Evolutionary conservation across 805 yeast species (phyloP).

Genomic region (Zygosaccharomyces bisporus): DNA sequence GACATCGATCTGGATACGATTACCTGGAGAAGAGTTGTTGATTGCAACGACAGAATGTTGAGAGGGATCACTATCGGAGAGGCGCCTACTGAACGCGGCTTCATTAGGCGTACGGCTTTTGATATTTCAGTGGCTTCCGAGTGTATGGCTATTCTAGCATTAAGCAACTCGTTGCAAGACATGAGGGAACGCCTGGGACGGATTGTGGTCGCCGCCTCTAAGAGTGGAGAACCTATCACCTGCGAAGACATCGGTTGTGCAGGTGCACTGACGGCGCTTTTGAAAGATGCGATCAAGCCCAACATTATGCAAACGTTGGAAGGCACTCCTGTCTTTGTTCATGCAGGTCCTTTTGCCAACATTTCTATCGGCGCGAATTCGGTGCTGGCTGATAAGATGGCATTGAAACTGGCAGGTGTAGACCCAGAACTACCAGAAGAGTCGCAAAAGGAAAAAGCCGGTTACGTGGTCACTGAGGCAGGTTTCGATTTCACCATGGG

Average conservation of each 20-base stretch:
- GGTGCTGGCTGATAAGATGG: conserved; percentile 75
- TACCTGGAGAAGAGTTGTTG: conserved; percentile 81
- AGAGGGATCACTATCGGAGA: conserved; percentile 77
- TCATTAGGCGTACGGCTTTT: conserved; percentile 69
- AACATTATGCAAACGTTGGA: conserved; percentile 84
- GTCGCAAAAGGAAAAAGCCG: conserved; percentile 49
- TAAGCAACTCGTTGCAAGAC: conserved; percentile 65
- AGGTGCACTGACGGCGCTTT: conserved; percentile 77
- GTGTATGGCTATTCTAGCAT: conserved; percentile 80
- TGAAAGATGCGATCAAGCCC: conserved; percentile 81
- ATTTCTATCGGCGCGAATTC: conserved; percentile 85
- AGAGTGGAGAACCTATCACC: conserved; percentile 67
- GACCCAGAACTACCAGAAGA: conserved; percentile 43
- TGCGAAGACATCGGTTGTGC: conserved; percentile 84
- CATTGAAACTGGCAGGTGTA: conserved; percentile 74
- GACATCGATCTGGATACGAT: conserved; percentile 76
- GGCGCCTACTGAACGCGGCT: conserved; percentile 77
- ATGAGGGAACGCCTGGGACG: conserved; percentile 71
- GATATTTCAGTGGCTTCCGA: conserved; percentile 85
- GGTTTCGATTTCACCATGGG: conserved; percentile 92
- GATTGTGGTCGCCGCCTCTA: conserved; percentile 70
- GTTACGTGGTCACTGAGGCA: conserved; percentile 82
- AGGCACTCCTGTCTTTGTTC: conserved; percentile 84
- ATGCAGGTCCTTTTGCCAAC: conserved; percentile 87
- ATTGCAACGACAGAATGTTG: conserved; percentile 75